Evolutionary conservation across 441 rosid species (phyloP), one percentile per base, ranked within the genome.

Genomic region (Pelargonium myrrhifolium): DNA sequence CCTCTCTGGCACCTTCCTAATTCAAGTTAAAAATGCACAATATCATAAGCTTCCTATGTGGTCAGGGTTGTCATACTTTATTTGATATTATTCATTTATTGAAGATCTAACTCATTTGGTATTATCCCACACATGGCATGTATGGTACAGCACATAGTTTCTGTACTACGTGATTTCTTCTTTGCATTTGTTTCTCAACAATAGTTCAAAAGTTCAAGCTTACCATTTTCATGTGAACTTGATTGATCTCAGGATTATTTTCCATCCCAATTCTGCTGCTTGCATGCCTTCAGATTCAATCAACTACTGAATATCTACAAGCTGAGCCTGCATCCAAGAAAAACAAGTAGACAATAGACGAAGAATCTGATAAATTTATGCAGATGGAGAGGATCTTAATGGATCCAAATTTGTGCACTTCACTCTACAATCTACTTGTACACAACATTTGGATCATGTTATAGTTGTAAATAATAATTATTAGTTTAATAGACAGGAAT

Each of bases 241-340:
- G 63, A 56, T 69, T 49, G 10, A 73, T 80, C 65, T 58, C 81
- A 90, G 92, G 92, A 89, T 63, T 91, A 93, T 72, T 91, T 87
- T 71, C 75, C 81, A 12, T 86, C 86, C 1, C 75, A 78, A 18
- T 58, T 12, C 14, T 26, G 31, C 31, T 59, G 9, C 37, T 9
- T 59, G 2, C 11, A 12, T 6, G 10, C 45, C 61, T 4, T 21
- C 60, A 74, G 74, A 66, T 74, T 53, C 66, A 74, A 69, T 70
- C 73, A 26, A 74, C 71, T 62, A 60, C 68, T 28, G 67, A 62
- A 49, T n/a, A 65, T 55, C 49, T 1, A 20, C 72, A 14, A 43
- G 68, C 65, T 12, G 68, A 45, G 43, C 12, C 68, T 51, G 69
- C 65, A 20, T 11, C 22, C 4, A 66, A 74, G 71, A 70, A 70